Evolutionary conservation across 169 alveolate species (phyloP).

Genomic region (Condylostoma magnum): DNA sequence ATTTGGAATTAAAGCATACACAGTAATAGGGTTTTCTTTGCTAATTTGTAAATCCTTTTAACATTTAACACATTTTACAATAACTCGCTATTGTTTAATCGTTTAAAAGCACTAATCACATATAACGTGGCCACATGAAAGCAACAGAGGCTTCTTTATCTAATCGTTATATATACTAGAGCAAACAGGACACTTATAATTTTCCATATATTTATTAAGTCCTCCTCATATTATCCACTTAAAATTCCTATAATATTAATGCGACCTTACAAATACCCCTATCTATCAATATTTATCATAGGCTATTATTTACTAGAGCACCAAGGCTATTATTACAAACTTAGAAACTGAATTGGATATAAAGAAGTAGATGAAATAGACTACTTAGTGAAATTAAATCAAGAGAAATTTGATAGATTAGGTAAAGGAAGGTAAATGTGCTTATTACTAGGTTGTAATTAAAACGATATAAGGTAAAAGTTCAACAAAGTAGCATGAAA

Average conservation of each 20-base stretch:
- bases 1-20: too few relatives aligned
- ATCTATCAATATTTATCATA: constrained; percentile 25
- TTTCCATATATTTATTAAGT: background rate
- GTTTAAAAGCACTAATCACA: background rate
- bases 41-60: too few relatives aligned
- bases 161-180: background rate
- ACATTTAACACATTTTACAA: too few relatives aligned
- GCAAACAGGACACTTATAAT: background rate
- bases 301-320: constrained; percentile 36
- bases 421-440: background rate
- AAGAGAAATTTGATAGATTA: background rate
- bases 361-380: background rate
- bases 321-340: constrained; percentile 29
- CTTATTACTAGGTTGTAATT: background rate
- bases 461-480: background rate
- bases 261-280: constrained; percentile 32
- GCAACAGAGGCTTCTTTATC: background rate
- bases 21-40: too few relatives aligned
- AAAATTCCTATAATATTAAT: constrained; percentile 18
- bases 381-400: background rate
- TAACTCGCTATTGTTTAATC: too few relatives aligned
- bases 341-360: constrained; percentile 17
- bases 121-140: constrained; percentile 25
- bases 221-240: background rate
- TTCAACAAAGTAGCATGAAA: background rate